Evolutionary conservation across 1,284 basidiomycete genomes (phyloP).

Genomic region (Psilocybe mexicana): DNA sequence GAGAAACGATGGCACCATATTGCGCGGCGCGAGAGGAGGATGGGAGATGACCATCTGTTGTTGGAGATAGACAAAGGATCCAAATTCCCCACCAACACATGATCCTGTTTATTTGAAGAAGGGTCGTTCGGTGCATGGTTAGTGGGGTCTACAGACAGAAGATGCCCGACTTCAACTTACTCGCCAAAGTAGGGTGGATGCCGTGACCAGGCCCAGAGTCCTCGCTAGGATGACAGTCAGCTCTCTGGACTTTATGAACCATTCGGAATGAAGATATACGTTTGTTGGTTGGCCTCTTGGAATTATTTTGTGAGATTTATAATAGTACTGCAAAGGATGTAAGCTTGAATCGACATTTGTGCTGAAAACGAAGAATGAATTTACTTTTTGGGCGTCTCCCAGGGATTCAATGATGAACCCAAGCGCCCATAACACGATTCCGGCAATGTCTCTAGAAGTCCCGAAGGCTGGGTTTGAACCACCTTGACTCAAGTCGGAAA

Average conservation of each 20-base stretch:
- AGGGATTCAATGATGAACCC: slow-evolving; percentile 64
- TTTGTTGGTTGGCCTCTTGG: slow-evolving; percentile 54
- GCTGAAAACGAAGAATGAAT: background rate
- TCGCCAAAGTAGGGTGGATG: slow-evolving; percentile 81
- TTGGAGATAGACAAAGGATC: slow-evolving; percentile 61
- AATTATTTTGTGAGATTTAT: slow-evolving; percentile 53
- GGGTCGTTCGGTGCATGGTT: background rate
- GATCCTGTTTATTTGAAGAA: slow-evolving; percentile 45
- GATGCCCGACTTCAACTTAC: slow-evolving; percentile 36
- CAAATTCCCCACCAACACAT: slow-evolving; percentile 77
- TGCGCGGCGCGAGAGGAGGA: slow-evolving; percentile 51
- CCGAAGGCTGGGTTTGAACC: slow-evolving; percentile 59
- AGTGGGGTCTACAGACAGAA: background rate
- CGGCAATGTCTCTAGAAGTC: slow-evolving; percentile 65
- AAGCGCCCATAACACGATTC: slow-evolving; percentile 64
- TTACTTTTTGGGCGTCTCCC: slow-evolving; percentile 68
- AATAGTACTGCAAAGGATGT: slow-evolving; percentile 43
- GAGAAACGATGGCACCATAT: slow-evolving; percentile 60
- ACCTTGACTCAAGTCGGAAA: slow-evolving; percentile 46
- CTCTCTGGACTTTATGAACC: background rate
- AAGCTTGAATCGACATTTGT: background rate
- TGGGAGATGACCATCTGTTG: slow-evolving; percentile 45
- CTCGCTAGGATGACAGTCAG: slow-evolving; percentile 34
- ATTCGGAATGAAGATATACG: slow-evolving; percentile 29
- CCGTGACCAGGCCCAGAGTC: slow-evolving; percentile 62